Evolutionary conservation across 208 protist species (phyloP).

Genomic region (Leishmania braziliensis): DNA sequence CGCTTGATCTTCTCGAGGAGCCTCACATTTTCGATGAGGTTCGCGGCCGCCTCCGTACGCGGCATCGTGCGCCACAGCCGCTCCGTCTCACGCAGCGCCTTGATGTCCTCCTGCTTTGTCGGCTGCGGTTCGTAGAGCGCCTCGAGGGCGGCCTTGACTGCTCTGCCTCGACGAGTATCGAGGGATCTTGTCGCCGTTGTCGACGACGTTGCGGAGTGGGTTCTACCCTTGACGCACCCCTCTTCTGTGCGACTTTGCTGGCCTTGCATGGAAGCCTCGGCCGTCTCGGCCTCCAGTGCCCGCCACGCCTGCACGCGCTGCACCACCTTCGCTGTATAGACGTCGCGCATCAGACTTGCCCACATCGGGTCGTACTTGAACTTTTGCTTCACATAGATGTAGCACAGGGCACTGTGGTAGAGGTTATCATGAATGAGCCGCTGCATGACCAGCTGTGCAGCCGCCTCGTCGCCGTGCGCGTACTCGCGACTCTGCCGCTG

Average conservation of each 20-base stretch:
- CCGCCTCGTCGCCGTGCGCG: conserved; percentile 27
- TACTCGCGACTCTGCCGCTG: conserved; percentile 19
- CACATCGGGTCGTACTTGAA: conserved; percentile 67
- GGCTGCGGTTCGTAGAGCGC: conserved; percentile 15
- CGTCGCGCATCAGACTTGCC: conserved; percentile 70
- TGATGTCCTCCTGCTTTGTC: conserved; percentile 1
- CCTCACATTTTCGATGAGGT: conserved; percentile 66
- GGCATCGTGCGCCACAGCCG: conserved; percentile 43
- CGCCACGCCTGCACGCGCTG: conserved; percentile 17
- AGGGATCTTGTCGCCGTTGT: background rate
- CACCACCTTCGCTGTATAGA: conserved; percentile 30
- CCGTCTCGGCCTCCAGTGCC: conserved; percentile 8
- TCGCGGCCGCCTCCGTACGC: conserved; percentile 36
- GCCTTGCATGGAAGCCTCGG: background rate
- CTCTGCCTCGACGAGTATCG: conserved; percentile 12
- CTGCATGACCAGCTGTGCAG: conserved; percentile 20
- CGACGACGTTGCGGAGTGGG: background rate
- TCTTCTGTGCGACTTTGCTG: background rate
- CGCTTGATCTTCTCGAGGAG: conserved; percentile 47
- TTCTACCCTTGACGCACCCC: background rate
- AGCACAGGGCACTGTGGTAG: conserved; percentile 54
- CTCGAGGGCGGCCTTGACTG: conserved; percentile 14
- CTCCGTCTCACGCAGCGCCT: conserved; percentile 16
- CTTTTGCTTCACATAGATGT: conserved; percentile 43
- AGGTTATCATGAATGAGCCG: conserved; percentile 59